phyloP scores from a whole-genome alignment of 148 eudicot genomes.

The Spergularia bocconei region DNA sequence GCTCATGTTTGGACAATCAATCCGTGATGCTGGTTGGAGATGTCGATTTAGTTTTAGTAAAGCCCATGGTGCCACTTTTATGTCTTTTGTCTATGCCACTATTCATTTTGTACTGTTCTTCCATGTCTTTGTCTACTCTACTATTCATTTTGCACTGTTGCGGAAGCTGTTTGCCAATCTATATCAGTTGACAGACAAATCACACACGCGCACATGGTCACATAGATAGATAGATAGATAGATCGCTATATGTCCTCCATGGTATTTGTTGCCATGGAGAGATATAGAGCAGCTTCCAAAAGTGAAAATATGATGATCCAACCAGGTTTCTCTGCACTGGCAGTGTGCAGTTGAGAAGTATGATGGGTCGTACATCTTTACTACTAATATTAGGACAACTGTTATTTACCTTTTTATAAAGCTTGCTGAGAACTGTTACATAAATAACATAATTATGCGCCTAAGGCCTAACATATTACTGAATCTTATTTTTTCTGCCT shows the following conservation, averaged over 20 bases:
- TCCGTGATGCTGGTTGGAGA: not conserved
- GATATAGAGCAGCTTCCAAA: conserved; percentile 67
- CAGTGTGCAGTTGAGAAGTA: conserved; percentile 98
- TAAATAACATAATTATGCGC: not conserved
- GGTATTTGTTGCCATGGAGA: conserved; percentile 40
- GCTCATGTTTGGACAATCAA: too few species aligned
- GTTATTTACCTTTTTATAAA: not conserved
- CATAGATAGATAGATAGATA: conserved; percentile 23
- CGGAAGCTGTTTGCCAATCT: conserved; percentile 54
- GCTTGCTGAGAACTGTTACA: not conserved
- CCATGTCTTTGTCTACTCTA: not conserved
- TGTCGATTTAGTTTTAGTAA: not conserved
- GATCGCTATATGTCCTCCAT: conserved; percentile 16
- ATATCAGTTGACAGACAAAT: conserved; percentile 13
- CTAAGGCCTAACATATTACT: too few species aligned
- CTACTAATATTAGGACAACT: not conserved
- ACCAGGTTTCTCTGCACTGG: conserved; percentile 96
- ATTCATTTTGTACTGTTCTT: conserved; percentile 7
- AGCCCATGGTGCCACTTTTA: not conserved
- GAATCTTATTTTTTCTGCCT: too few species aligned
- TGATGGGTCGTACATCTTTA: conserved; percentile 60
- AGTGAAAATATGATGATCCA: conserved; percentile 50
- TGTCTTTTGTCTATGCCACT: not conserved
- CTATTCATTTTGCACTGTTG: conserved; percentile 7
- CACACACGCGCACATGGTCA: conserved; percentile 19